Evolutionary conservation across 1,284 basidiomycete genomes (phyloP), one percentile per base, ranked within the genome.

Genomic region (Xerocomus cyaneibrunnescens): DNA sequence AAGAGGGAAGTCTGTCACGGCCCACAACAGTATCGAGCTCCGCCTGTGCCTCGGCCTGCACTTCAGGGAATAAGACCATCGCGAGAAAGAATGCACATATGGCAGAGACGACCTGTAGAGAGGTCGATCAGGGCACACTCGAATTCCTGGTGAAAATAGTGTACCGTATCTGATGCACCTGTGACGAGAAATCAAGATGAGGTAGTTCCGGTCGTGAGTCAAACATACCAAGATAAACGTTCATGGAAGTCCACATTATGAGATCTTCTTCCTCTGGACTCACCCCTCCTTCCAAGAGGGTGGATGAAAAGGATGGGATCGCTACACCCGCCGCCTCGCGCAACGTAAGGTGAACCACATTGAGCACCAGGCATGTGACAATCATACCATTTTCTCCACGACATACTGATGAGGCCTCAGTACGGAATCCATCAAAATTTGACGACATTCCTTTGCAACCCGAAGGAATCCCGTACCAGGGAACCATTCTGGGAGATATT

Each of bases 391-490:
- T 53, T 75, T 69, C 14, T 73, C 55, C 49, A 68, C 67, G 4
- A 75, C 75, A 45, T 69, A 72, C 22, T 64, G 56, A 41, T 71
- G 74, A 7, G 78, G 77, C 12, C 59, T 62, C 14, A 69, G 59
- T 9, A 70, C 55, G 51, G 75, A 68, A 5, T 67, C 62, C 3
- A 53, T 51, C 1, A 72, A 62, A 2, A 68, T 52, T 28, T 63
- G 54, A 6, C 56, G 64, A 69, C 73, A 77, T 28, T 59, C 50
- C 12, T 68, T 62, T 5, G 76, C 78, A 9, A 68, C 68, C 23
- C 62, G 61, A 55, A 78, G 62, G 64, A 80, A 81, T 0, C 71
- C 67, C 22, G 69, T 66, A 0, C 79, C 79, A 32, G 79, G 79
- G 7, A 79, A 50, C 79, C 78, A 80, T 51, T 74, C 72, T 0